Evolutionary conservation across 805 yeast genomes (phyloP).

Genomic region (Ogataea ramenticola): DNA sequence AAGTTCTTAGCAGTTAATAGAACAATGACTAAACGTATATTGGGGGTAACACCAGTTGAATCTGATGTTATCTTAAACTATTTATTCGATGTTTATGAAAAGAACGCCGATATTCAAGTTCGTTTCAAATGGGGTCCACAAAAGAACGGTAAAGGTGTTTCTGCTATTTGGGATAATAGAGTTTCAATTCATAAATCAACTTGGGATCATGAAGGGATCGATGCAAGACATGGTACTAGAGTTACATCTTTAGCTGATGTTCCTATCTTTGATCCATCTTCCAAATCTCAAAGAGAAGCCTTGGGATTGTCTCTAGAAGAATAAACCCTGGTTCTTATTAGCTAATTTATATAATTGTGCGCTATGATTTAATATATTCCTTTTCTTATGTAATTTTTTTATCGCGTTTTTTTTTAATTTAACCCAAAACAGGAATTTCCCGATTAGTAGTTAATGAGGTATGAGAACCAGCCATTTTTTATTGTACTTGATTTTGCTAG

Average conservation of each 20-base stretch:
- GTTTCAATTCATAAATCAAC: slow-evolving; percentile 35
- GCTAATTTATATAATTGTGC: too few species aligned
- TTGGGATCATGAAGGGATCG: slow-evolving; percentile 34
- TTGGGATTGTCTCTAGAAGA: slow-evolving; percentile 29
- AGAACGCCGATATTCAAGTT: slow-evolving; percentile 48
- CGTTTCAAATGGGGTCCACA: slow-evolving; percentile 43
- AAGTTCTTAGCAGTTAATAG: slow-evolving; percentile 50
- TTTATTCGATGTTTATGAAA: slow-evolving; percentile 38
- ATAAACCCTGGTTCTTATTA: too few species aligned
- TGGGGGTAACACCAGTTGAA: slow-evolving; percentile 46
- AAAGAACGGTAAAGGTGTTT: slow-evolving; percentile 32
- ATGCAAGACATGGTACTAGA: slow-evolving; percentile 46
- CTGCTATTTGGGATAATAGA: slow-evolving; percentile 47
- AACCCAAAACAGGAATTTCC: too few species aligned
- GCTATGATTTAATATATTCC: too few species aligned
- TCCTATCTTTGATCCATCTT: slow-evolving; percentile 42
- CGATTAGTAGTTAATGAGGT: too few species aligned
- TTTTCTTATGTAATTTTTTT: too few species aligned
- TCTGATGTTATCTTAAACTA: slow-evolving; percentile 39
- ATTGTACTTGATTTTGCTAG: too few species aligned
- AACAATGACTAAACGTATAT: slow-evolving; percentile 41
- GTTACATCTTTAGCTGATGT: slow-evolving; percentile 47
- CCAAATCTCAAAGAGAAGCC: slow-evolving; percentile 47
- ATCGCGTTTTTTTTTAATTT: too few species aligned
- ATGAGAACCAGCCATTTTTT: too few species aligned